phyloP scores from a whole-genome alignment of 768 basidiomycete genomes.

The Suillus cothurnatus region DNA sequence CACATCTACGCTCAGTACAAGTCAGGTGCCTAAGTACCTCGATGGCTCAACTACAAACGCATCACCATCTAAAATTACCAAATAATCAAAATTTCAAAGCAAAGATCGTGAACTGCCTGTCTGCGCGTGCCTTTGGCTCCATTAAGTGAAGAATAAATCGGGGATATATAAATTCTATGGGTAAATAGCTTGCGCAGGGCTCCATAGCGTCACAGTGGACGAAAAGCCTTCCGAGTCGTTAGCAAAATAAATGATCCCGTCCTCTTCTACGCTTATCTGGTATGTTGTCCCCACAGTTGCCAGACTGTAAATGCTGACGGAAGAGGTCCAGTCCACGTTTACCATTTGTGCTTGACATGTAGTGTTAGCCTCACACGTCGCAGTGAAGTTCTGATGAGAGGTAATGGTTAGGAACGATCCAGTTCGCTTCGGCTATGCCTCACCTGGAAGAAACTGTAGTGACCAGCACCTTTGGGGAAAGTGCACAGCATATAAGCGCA shows the following conservation, averaged over 20 bases:
- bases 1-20: neutral
- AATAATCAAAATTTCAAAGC: neutral
- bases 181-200: neutral
- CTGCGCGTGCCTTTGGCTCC: neutral
- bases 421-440: slow-evolving; percentile 14
- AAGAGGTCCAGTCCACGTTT: slow-evolving; percentile 36
- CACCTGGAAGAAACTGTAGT: slow-evolving; percentile 72
- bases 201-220: slow-evolving; percentile 31
- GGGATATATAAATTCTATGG: neutral
- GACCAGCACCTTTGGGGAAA: slow-evolving; percentile 51
- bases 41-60: neutral
- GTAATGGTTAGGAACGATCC: neutral
- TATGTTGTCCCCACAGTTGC: slow-evolving; percentile 42
- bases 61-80: neutral
- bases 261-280: slow-evolving; percentile 35
- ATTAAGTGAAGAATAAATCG: neutral
- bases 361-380: slow-evolving; percentile 45
- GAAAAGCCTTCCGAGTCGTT: slow-evolving; percentile 40
- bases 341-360: slow-evolving; percentile 53
- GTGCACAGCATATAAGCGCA: neutral
- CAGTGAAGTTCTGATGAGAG: slow-evolving; percentile 49
- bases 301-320: slow-evolving; percentile 39
- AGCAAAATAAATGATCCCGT: slow-evolving; percentile 33
- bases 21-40: neutral
- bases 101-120: neutral